Conservation (phyloP, 2,329 filamentous ascomycete genomes). For the Dactylellina leptospora region DNA sequence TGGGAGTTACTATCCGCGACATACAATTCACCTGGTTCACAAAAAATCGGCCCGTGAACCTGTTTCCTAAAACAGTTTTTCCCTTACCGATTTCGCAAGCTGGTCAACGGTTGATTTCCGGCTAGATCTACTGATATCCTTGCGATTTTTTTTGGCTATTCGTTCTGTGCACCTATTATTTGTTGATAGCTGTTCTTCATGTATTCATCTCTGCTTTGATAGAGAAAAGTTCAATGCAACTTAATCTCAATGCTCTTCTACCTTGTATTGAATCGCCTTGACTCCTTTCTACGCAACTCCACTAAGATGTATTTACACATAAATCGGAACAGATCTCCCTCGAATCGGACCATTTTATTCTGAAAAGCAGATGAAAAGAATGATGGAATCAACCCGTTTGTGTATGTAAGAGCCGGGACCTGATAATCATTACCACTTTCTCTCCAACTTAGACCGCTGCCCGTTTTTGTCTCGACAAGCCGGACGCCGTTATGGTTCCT, state of each 20-base stretch:
- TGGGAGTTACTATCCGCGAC: constrained; percentile 16
- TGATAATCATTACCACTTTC: constrained; percentile 42
- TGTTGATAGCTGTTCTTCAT: not conserved
- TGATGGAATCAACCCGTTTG: not conserved
- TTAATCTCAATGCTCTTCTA: constrained; percentile 12
- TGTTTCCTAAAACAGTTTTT: constrained; percentile 22
- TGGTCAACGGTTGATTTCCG: not conserved
- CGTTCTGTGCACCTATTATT: no score
- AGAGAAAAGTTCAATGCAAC: constrained; percentile 23
- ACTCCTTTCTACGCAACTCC: constrained; percentile 31
- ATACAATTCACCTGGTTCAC: constrained; percentile 8
- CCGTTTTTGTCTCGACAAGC: constrained; percentile 22
- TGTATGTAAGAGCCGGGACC: not conserved
- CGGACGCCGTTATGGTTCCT: no score
- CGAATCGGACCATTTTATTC: not conserved
- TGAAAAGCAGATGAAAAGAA: not conserved
- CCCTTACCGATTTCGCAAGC: constrained; percentile 27
- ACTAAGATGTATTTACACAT: constrained; percentile 2
- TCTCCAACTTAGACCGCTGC: no score
- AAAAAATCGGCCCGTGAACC: constrained; percentile 42
- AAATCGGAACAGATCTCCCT: not conserved
- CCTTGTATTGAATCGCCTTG: constrained; percentile 34
- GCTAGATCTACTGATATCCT: constrained; percentile 28
- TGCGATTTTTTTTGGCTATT: constrained; percentile 28
- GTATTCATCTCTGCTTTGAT: constrained; percentile 5